phyloP scores from a whole-genome alignment of 345 rosid genomes.

The Corymbia maculata region DNA sequence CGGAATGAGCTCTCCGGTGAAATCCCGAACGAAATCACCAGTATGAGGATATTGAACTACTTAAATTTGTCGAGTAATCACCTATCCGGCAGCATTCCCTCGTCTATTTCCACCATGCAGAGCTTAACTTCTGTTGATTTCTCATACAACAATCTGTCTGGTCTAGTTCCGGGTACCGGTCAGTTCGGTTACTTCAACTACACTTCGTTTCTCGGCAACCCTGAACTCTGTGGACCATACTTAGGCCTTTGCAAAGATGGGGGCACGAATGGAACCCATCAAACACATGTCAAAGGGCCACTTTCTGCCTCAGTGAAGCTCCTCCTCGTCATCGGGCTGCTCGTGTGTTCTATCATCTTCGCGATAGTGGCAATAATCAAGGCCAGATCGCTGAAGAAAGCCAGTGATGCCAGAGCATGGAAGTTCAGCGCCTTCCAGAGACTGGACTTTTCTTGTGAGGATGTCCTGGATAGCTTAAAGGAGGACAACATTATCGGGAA shows the following conservation, averaged over 20 bases:
- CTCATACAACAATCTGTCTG: conserved; percentile 82
- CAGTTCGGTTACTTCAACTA: conserved; percentile 88
- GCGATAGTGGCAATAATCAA: conserved; percentile 80
- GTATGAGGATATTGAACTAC: conserved; percentile 78
- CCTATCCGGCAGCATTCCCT: conserved; percentile 61
- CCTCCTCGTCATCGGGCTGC: conserved; percentile 68
- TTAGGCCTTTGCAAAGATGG: conserved; percentile 71
- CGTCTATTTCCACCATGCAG: conserved; percentile 74
- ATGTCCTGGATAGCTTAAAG: conserved; percentile 70
- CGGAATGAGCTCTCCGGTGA: conserved; percentile 72
- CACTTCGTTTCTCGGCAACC: conserved; percentile 78
- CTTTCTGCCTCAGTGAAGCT: conserved; percentile 81
- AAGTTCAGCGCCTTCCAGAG: conserved; percentile 94
- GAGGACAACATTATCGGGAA: conserved; percentile 91
- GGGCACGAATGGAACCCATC: conserved; percentile 36
- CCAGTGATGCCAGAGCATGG: conserved; percentile 82
- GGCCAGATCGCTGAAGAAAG: conserved; percentile 74
- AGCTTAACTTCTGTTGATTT: conserved; percentile 90
- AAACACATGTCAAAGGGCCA: conserved; percentile 46
- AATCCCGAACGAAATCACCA: conserved; percentile 65
- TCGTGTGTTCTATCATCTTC: conserved; percentile 72
- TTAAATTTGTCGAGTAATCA: conserved; percentile 77
- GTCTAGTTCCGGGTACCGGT: conserved; percentile 83
- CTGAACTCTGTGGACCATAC: conserved; percentile 80
- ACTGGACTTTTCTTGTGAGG: conserved; percentile 75